These are phyloP conservation scores for Umbelopsis ramanniana DNA, from an alignment of 192 early-diverging fungal genomes.

Conservation along the genomic window DNA sequence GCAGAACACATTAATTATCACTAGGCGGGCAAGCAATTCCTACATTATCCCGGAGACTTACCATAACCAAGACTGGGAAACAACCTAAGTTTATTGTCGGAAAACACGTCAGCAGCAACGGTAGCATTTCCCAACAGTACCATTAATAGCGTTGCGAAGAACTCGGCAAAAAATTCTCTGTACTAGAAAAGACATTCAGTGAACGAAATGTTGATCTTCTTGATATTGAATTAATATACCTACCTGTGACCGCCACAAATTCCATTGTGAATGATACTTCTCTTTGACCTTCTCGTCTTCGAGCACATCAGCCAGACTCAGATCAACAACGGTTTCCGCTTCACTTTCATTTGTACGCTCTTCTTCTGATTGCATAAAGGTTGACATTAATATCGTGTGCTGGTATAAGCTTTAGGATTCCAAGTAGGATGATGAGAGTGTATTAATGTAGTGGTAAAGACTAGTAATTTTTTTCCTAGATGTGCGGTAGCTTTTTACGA, in stretches of 20 bases:
- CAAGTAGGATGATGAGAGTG: background rate
- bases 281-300: background rate
- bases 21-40: constrained; percentile 17
- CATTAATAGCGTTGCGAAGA: constrained; percentile 73
- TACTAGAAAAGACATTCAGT: background rate
- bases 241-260: constrained; percentile 1
- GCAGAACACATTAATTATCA: constrained; percentile 52
- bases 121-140: constrained; percentile 65
- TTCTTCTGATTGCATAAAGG: constrained; percentile 2
- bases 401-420: background rate
- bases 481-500: no score
- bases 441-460: background rate
- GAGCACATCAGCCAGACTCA: background rate
- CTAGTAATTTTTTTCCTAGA: no score
- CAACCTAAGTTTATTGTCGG: background rate
- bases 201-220: background rate
- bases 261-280: background rate
- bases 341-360: background rate
- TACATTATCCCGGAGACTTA: background rate
- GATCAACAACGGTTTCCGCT: constrained; percentile 1
- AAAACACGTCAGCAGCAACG: constrained; percentile 50
- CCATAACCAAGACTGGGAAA: constrained; percentile 18
- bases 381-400: background rate
- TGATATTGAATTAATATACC: background rate
- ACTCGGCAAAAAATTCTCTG: constrained; percentile 73